These are phyloP conservation scores for Allantophomopsis cytisporea DNA, from an alignment of 2,329 filamentous ascomycete genomes.

Conservation along the genomic window DNA sequence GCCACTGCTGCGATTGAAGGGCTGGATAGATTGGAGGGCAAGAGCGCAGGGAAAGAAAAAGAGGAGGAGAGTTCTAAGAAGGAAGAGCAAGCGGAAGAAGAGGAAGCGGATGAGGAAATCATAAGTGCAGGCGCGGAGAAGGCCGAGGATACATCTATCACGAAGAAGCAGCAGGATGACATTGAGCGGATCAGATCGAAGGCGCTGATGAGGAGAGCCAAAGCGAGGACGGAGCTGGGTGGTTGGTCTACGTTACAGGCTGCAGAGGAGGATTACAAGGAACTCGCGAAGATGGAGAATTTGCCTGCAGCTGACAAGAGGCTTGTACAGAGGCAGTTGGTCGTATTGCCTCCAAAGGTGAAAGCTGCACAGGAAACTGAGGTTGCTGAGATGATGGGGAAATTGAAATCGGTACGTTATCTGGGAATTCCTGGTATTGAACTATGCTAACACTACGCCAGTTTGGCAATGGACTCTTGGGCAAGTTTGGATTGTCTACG, in stretches of 20 bases:
- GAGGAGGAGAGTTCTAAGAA: constrained; percentile 11
- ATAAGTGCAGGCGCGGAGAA: constrained; percentile 42
- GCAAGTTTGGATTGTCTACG: constrained; percentile 86
- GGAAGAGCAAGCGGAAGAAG: constrained; percentile 21
- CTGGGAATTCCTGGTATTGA: not conserved
- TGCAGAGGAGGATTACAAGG: constrained; percentile 68
- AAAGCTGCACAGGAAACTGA: constrained; percentile 76
- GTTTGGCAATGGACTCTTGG: constrained; percentile 82
- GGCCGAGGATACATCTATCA: constrained; percentile 21
- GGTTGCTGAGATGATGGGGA: constrained; percentile 95
- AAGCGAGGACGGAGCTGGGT: constrained; percentile 45
- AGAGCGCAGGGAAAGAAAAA: constrained; percentile 9
- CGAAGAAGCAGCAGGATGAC: constrained; percentile 36
- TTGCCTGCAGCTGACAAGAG: constrained; percentile 53
- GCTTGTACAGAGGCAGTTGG: constrained; percentile 53
- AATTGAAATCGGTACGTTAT: constrained; percentile 61
- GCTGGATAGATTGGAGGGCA: constrained; percentile 44
- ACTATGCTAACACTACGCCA: constrained; percentile 16
- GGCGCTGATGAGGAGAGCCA: constrained; percentile 44
- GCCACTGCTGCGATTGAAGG: constrained; percentile 62
- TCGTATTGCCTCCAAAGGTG: constrained; percentile 50
- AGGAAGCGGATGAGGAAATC: constrained; percentile 43
- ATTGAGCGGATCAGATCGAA: constrained; percentile 70
- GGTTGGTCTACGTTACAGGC: constrained; percentile 72
- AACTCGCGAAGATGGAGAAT: constrained; percentile 41